Evolutionary conservation across 1,284 basidiomycete species (phyloP).

Genomic region (Mrakiaceae sp.): DNA sequence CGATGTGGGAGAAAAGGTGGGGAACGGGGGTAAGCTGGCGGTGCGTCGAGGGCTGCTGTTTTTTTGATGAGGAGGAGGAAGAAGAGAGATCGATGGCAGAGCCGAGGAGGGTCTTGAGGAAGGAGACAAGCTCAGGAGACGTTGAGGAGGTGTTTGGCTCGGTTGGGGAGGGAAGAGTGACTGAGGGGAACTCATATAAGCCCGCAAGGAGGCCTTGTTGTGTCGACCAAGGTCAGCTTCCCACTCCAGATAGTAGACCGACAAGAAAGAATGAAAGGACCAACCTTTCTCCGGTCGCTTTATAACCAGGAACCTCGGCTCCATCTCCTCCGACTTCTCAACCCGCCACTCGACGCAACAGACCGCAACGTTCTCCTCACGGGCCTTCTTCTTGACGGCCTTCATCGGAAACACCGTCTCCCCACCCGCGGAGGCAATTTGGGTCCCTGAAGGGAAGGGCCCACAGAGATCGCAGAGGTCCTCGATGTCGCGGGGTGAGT

Average conservation of each 20-base stretch:
- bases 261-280: constrained; percentile 3
- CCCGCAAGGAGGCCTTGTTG: constrained; percentile 74
- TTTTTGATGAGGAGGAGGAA: not conserved
- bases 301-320: constrained; percentile 57
- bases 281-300: constrained; percentile 72
- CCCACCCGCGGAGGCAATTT: constrained; percentile 15
- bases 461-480: constrained; percentile 62
- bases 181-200: constrained; percentile 41
- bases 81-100: not conserved
- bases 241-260: not conserved
- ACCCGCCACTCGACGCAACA: constrained; percentile 68
- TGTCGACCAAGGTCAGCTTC: constrained; percentile 13
- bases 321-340: constrained; percentile 22
- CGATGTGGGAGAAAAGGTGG: constrained; percentile 84
- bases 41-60: not conserved
- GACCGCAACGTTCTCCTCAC: constrained; percentile 76
- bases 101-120: constrained; percentile 1
- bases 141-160: too few species aligned
- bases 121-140: not conserved
- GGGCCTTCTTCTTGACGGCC: constrained; percentile 64
- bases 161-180: constrained; percentile 19
- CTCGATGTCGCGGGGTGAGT: constrained; percentile 49
- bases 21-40: constrained; percentile 40
- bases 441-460: constrained; percentile 41
- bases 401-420: constrained; percentile 79